Base-by-base conservation (phyloP, 805 yeast species). In the Metschnikowia shivogae region DNA sequence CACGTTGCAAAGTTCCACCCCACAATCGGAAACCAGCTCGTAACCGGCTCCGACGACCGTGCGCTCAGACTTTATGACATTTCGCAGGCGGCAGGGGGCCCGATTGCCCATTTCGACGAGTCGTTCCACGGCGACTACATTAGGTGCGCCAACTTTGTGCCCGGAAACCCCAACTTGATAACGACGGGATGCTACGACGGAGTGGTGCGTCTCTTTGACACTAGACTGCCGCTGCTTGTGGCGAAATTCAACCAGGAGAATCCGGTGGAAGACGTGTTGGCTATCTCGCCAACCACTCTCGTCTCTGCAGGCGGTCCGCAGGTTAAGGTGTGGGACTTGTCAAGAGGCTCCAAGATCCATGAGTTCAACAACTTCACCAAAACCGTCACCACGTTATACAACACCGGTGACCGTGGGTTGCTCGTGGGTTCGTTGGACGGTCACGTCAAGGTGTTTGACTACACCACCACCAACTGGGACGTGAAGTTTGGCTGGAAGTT, bases 401-500 rank as follows among this genome's bases (percentile, higher is more conserved):
- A 77, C 54, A 84, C 92, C 8, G 85, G 84, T 27, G 87, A 81
- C 50, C 70, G 80, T 41, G 92, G 93, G n/a, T 70, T 93, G 36
- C 69, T 93, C 27, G 97, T 96, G 2, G 97, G 98, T 13, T 89
- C 97, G 0, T 72, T 93, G 46, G 99, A 93, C 67, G 99, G 99
- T 17, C 99, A 93, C 65, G 96, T 93, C 48, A 93, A 93, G 65
- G 90, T 90, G 36, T 88, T 92, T 62, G 97, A 90, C 64, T 79
- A 87, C 32, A 67, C 77, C 24, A 77, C 84, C 19, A 60, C 78
- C 34, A 77, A 79, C 55, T 90, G 92, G 88, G 86, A 84, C 49
- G 96, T 92, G 49, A 87, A 85, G 62, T 92, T 89, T 62, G 97
- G 97, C 39, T 92, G 98, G 97, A 92, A 90, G 66, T 92, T 86